These are phyloP conservation scores for Nicotiana tomentosiformis DNA, from an alignment of 257 asterid species.

Conservation along the genomic window DNA sequence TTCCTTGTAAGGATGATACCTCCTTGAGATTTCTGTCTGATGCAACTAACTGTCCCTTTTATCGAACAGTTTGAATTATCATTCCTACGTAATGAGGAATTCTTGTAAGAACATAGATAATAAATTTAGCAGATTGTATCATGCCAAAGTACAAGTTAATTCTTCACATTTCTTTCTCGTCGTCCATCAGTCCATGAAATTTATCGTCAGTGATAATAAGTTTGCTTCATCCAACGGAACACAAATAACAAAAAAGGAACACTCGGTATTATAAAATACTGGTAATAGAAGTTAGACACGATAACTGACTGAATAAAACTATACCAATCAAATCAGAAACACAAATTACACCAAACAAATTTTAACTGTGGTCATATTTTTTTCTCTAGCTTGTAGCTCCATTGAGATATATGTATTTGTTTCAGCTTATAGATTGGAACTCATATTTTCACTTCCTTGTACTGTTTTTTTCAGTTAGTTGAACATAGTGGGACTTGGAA, in stretches of 20 bases:
- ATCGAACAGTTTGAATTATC: not conserved
- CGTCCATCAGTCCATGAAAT: not conserved
- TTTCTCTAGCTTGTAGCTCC: not conserved
- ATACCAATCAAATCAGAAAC: not conserved
- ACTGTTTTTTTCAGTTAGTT: not conserved
- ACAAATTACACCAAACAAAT: not conserved
- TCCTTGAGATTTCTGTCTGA: not conserved
- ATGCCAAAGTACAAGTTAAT: not conserved
- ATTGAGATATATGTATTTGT: not conserved
- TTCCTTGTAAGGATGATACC: not conserved
- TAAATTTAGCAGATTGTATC: not conserved
- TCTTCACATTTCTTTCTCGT: not conserved
- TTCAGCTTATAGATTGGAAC: not conserved
- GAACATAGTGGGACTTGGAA: not conserved
- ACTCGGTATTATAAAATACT: not conserved
- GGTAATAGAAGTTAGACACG: not conserved
- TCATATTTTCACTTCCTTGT: not conserved
- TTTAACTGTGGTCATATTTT: not conserved
- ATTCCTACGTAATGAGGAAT: not conserved
- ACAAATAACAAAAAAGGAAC: not conserved
- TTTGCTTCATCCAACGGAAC: not conserved
- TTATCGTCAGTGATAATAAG: not conserved
- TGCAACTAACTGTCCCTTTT: not conserved
- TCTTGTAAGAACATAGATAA: no score
- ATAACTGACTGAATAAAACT: not conserved